Conservation (phyloP, 2,329 filamentous ascomycete species). For the Chalara sp. region DNA sequence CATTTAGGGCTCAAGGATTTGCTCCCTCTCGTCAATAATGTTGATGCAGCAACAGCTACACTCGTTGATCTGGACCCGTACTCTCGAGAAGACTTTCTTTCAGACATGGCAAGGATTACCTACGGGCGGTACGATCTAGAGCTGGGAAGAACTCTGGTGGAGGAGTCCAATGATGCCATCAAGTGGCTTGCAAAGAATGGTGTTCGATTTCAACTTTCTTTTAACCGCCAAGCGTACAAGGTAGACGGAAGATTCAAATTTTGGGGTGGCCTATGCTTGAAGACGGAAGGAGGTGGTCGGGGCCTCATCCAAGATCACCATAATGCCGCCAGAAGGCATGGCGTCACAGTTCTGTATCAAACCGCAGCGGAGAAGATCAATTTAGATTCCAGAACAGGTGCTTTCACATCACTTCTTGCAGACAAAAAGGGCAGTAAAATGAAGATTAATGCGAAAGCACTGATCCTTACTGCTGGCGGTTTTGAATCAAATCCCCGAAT, state of each 20-base stretch:
- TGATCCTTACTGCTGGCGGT: constrained; percentile 54
- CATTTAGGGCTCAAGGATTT: constrained; percentile 50
- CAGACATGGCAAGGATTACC: constrained; percentile 52
- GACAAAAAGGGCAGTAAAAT: constrained; percentile 13
- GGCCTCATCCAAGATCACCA: constrained; percentile 46
- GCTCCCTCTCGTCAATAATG: constrained; percentile 55
- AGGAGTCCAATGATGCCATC: constrained; percentile 42
- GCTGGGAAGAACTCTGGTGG: constrained; percentile 42
- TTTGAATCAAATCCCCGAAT: constrained; percentile 56
- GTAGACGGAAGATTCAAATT: constrained; percentile 55
- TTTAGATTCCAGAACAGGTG: constrained; percentile 23
- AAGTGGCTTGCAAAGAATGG: constrained; percentile 50
- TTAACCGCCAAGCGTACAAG: constrained; percentile 60
- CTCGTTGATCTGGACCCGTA: constrained; percentile 55
- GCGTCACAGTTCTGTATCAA: constrained; percentile 39
- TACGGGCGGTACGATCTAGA: constrained; percentile 42
- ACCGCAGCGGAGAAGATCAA: constrained; percentile 38
- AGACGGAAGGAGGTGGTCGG: constrained; percentile 52
- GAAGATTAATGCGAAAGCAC: constrained; percentile 30
- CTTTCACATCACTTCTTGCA: constrained; percentile 28
- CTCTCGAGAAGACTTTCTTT: constrained; percentile 43
- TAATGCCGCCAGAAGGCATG: constrained; percentile 34
- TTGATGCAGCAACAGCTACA: constrained; percentile 35
- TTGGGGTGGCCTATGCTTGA: constrained; percentile 59
- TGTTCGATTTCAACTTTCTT: constrained; percentile 51